These are phyloP conservation scores for Venturiaceae sp. DNA, from an alignment of 2,329 filamentous ascomycete genomes.

Conservation along the genomic window DNA sequence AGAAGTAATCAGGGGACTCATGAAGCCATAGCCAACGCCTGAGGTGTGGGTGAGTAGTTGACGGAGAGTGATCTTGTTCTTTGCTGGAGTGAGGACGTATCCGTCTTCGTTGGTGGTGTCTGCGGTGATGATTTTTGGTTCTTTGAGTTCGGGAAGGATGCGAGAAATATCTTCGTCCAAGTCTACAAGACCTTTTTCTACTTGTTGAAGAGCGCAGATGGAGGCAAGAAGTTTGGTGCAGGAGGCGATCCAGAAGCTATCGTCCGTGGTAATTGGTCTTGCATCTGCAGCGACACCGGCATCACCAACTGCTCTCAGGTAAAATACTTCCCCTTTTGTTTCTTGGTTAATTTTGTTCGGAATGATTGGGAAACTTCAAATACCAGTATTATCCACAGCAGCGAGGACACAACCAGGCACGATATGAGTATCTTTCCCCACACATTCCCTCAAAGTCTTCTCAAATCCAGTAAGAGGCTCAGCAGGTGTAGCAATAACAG, in stretches of 20 bases:
- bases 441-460: background rate
- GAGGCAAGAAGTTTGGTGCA: conserved; percentile 29
- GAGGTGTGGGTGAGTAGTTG: conserved; percentile 19
- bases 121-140: conserved; percentile 15
- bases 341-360: background rate
- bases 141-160: conserved; percentile 22
- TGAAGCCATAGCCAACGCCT: conserved; percentile 13
- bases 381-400: conserved; percentile 6
- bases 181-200: conserved; percentile 21
- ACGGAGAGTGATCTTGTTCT: conserved; percentile 15
- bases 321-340: conserved; percentile 8
- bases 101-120: conserved; percentile 6
- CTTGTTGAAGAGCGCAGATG: conserved; percentile 22
- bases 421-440: conserved; percentile 2
- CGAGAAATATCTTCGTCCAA: conserved; percentile 20
- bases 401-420: conserved; percentile 6
- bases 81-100: conserved; percentile 3
- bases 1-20: background rate
- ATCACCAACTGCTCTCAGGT: conserved; percentile 8
- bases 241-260: conserved; percentile 26
- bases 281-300: conserved; percentile 4
- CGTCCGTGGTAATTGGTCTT: conserved; percentile 10
- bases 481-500: background rate
- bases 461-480: conserved; percentile 2
- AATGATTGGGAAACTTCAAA: background rate